Evolutionary conservation across 805 yeast species (phyloP).

Genomic region (Henningerozyma blattae): DNA sequence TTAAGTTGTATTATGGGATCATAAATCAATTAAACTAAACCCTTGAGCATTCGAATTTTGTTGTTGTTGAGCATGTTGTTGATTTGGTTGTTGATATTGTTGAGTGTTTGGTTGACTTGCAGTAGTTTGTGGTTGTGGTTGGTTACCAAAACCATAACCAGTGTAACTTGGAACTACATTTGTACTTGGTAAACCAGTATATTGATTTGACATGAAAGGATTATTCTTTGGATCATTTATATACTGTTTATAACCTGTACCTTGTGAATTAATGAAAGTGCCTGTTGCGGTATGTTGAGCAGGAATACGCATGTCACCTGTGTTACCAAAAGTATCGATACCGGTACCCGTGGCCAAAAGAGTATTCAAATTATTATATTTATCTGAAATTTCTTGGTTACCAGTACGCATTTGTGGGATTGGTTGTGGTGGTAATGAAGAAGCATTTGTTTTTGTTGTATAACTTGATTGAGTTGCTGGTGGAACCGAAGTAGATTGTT

Average conservation of each 20-base stretch:
- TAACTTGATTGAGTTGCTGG: too few relatives aligned
- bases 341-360: constrained; percentile 82
- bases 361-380: constrained; percentile 61
- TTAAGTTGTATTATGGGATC: too few relatives aligned
- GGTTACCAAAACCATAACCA: constrained; percentile 92
- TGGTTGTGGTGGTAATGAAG: constrained; percentile 21
- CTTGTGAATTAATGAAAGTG: constrained; percentile 75
- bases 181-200: constrained; percentile 58
- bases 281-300: constrained; percentile 83
- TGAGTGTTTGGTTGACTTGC: too few relatives aligned
- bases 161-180: constrained; percentile 72
- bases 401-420: constrained; percentile 39
- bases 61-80: constrained; percentile 2
- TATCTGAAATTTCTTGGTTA: constrained; percentile 41
- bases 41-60: neutral
- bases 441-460: constrained; percentile 9
- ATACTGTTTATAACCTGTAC: constrained; percentile 62
- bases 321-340: constrained; percentile 63
- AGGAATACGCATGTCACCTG: constrained; percentile 53
- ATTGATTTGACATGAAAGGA: constrained; percentile 48
- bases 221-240: constrained; percentile 26
- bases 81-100: constrained; percentile 7
- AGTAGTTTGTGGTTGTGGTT: constrained; percentile 21
- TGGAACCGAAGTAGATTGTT: constrained; percentile 1
- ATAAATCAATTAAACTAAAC: neutral